Evolutionary conservation across 352 stramenopile genomes (phyloP).

Genomic region (Elongisporangium prolatum): DNA sequence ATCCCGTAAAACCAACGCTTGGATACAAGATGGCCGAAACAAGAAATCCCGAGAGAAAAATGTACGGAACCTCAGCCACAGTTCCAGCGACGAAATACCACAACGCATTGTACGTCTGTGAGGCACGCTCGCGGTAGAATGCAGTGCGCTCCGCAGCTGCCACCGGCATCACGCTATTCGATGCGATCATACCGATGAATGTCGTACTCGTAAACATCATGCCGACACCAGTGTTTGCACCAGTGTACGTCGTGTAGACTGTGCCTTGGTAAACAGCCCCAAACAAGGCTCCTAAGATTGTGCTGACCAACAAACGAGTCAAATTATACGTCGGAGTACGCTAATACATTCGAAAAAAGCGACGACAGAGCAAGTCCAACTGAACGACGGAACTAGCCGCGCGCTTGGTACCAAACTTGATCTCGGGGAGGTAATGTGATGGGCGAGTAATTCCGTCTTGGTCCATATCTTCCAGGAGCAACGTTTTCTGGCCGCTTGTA

Average conservation of each 20-base stretch:
- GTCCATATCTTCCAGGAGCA: conserved; percentile 8
- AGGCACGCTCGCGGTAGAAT: conserved; percentile 91
- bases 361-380: conserved; percentile 26
- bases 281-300: conserved; percentile 43
- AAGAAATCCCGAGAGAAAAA: conserved; percentile 26
- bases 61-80: conserved; percentile 74
- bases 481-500: not conserved
- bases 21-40: conserved; percentile 39
- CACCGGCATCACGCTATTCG: conserved; percentile 77
- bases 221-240: conserved; percentile 44
- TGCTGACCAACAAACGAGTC: conserved; percentile 61
- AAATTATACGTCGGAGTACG: conserved; percentile 84
- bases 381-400: conserved; percentile 6
- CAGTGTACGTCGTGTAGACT: conserved; percentile 9
- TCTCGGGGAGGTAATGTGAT: conserved; percentile 8
- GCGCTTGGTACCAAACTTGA: conserved; percentile 11
- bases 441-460: not conserved
- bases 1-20: conserved; percentile 32
- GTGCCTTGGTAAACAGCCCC: conserved; percentile 5
- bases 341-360: conserved; percentile 47
- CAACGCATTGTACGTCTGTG: conserved; percentile 85
- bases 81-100: conserved; percentile 81
- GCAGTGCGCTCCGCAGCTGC: conserved; percentile 81
- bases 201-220: conserved; percentile 81
- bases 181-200: conserved; percentile 78